Percentiles rank a stretch among this genome's conserved stretches.
phyloP scores from a whole-genome alignment of 108 stramenopile species.

The Fragilariopsis cylindrus region DNA sequence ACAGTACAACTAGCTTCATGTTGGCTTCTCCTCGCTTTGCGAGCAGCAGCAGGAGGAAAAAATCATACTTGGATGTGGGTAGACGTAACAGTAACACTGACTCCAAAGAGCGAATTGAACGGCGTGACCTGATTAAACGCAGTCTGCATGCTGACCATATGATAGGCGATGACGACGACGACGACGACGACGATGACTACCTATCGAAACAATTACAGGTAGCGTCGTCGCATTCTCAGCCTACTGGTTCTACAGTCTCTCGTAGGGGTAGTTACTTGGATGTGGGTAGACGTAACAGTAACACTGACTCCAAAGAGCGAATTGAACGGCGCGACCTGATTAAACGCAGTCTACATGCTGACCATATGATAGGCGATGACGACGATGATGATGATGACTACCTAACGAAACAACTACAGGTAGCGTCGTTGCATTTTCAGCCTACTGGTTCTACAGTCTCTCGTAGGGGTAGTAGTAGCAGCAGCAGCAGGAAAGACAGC shows the following conservation, averaged over 20 bases:
- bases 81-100: not conserved
- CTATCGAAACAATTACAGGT: not conserved
- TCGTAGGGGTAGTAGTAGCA: not conserved
- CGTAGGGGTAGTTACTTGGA: not conserved
- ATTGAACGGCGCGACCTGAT: not conserved
- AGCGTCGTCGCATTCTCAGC: not conserved
- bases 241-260: not conserved
- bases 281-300: too few relatives aligned
- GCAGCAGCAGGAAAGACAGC: not conserved
- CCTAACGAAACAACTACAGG: not conserved
- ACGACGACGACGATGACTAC: not conserved
- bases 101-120: not conserved
- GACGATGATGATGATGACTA: not conserved
- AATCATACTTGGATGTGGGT: too few relatives aligned
- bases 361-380: not conserved
- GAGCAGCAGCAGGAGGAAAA: too few relatives aligned
- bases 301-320: not conserved
- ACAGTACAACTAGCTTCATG: too few relatives aligned
- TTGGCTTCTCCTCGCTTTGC: too few relatives aligned
- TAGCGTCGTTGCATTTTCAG: not conserved
- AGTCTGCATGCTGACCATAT: not conserved
- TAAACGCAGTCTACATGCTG: not conserved
- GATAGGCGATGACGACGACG: not conserved
- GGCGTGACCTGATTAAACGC: not conserved
- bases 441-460: not conserved